Conservation (phyloP, 495 filamentous ascomycete species). For the Annulohypoxylon nitens region DNA sequence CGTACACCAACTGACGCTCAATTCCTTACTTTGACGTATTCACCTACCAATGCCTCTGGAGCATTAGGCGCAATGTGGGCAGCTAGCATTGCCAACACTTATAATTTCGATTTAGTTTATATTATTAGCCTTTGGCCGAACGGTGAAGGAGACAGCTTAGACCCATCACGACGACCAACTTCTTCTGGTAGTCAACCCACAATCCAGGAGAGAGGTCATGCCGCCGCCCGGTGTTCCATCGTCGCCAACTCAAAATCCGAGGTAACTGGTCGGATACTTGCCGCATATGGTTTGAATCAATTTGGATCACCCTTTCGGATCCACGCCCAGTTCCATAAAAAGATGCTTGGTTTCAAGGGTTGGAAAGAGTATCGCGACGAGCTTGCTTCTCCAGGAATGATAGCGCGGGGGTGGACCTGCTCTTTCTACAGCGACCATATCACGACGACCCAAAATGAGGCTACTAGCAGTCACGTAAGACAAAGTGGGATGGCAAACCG, state of each 20-base stretch:
- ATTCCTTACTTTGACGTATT: conserved; percentile 38
- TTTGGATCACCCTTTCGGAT: conserved; percentile 57
- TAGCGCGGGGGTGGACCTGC: conserved; percentile 54
- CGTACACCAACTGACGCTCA: conserved; percentile 38
- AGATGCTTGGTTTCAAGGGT: conserved; percentile 51
- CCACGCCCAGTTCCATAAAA: conserved; percentile 53
- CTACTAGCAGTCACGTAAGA: background rate
- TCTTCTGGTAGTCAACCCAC: background rate
- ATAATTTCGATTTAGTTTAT: conserved; percentile 60
- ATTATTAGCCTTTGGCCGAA: conserved; percentile 61
- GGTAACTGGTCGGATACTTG: conserved; percentile 56
- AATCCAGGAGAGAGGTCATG: background rate
- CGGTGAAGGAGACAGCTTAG: background rate
- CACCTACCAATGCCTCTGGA: conserved; percentile 28
- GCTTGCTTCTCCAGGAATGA: conserved; percentile 48
- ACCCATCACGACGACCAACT: conserved; percentile 11
- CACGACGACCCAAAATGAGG: background rate
- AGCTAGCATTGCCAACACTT: conserved; percentile 55
- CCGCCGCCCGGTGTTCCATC: conserved; percentile 1
- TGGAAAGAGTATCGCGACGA: conserved; percentile 61
- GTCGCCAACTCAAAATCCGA: conserved; percentile 18
- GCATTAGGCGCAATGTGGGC: conserved; percentile 54
- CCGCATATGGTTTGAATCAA: conserved; percentile 56
- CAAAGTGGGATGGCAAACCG: conserved; percentile 38
- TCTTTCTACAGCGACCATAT: conserved; percentile 55